phyloP scores from a whole-genome alignment of 306 rosid genomes.

The Begonia peltatifolia region DNA sequence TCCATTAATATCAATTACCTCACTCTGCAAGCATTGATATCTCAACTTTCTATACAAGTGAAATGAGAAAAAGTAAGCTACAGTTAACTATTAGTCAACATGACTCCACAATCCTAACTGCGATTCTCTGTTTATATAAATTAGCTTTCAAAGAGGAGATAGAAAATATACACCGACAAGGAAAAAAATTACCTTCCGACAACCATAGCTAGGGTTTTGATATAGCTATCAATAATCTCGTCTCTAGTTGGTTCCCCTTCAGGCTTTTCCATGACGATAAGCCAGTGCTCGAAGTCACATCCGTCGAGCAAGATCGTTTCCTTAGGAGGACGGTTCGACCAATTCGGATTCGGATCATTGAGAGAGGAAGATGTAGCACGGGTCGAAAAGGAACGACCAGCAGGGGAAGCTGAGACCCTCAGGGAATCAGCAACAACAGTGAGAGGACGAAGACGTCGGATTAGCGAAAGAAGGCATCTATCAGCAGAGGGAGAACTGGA shows the following conservation, averaged over 20 bases:
- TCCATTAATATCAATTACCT: no score
- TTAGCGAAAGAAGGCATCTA: constrained; percentile 14
- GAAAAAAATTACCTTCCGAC: constrained; percentile 45
- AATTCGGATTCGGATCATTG: constrained; percentile 80
- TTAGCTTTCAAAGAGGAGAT: no score
- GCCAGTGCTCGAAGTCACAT: constrained; percentile 97
- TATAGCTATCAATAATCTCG: constrained; percentile 60
- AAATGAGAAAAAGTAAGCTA: no score
- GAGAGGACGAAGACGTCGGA: constrained; percentile 65
- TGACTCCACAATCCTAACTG: no score
- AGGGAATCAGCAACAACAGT: constrained; percentile 14
- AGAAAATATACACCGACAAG: background rate
- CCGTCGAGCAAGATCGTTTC: constrained; percentile 93
- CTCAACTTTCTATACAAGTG: no score
- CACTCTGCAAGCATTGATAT: no score
- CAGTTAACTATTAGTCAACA: no score
- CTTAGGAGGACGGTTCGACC: constrained; percentile 89
- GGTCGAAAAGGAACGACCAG: constrained; percentile 35
- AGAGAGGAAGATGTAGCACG: constrained; percentile 81
- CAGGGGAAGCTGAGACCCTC: constrained; percentile 6
- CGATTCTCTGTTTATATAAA: no score
- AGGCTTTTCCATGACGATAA: constrained; percentile 82
- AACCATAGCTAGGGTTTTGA: constrained; percentile 56
- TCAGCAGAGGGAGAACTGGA: constrained; percentile 9
- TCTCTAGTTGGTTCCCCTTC: constrained; percentile 58